A percentile compares a stretch with the other conserved stretches of the same genome.
Evolutionary conservation across 208 protist species (phyloP).

Genomic region (Leishmania mexicana): DNA sequence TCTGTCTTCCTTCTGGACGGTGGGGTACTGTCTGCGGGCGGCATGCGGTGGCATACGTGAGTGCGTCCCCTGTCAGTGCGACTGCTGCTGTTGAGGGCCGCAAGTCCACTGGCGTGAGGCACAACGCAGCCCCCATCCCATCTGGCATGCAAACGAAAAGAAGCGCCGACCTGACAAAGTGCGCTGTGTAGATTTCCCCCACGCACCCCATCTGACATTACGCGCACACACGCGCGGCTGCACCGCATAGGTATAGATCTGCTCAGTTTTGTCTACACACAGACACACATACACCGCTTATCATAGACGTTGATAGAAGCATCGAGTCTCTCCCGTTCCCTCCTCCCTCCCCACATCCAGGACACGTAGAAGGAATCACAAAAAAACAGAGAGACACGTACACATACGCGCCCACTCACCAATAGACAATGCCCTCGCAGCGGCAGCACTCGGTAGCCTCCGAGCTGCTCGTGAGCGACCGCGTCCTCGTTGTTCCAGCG

Average conservation of each 20-base stretch:
- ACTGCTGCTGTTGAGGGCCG: neutral
- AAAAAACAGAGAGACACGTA: neutral
- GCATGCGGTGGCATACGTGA: neutral
- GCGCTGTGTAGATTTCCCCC: neutral
- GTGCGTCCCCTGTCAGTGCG: neutral
- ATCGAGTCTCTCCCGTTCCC: neutral
- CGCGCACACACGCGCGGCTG: neutral
- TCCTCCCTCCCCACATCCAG: neutral
- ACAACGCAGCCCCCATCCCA: neutral
- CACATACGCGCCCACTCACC: neutral
- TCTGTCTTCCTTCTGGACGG: neutral
- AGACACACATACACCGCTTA: neutral
- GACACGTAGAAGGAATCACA: neutral
- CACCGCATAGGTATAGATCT: neutral
- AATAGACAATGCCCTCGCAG: constrained; percentile 1
- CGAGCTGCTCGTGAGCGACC: constrained; percentile 65
- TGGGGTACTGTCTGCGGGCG: neutral
- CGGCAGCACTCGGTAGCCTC: constrained; percentile 31
- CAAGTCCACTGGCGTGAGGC: neutral
- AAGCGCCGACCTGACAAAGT: neutral
- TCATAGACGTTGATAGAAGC: constrained; percentile 17
- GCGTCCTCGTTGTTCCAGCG: constrained; percentile 44
- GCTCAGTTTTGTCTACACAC: neutral
- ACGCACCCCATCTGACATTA: neutral
- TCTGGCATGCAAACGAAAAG: too few species aligned